phyloP scores from a whole-genome alignment of 2,329 filamentous ascomycete species.

The Xylariomycetidae sp. region DNA sequence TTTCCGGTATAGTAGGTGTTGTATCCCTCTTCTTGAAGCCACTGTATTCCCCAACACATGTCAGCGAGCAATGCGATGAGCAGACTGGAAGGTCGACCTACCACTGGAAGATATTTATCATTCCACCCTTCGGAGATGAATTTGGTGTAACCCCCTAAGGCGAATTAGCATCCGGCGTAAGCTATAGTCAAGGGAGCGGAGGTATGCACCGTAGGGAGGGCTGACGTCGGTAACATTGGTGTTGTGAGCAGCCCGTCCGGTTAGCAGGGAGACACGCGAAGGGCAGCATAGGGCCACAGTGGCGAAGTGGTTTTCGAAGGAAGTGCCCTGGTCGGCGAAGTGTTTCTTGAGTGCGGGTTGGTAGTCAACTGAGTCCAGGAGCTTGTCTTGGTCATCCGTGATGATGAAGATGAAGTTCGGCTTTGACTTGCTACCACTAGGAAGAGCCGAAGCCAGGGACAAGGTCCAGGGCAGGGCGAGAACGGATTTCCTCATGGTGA shows the following conservation, averaged over 20 bases:
- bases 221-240: conserved; percentile 49
- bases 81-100: neutral
- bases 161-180: no score
- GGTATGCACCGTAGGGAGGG: conserved; percentile 45
- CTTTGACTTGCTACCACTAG: neutral
- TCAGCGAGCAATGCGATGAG: neutral
- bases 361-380: conserved; percentile 47
- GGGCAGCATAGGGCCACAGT: conserved; percentile 37
- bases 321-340: conserved; percentile 43
- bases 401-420: conserved; percentile 54
- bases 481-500: no score
- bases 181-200: no score
- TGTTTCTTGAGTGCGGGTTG: conserved; percentile 43
- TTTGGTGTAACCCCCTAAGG: conserved; percentile 40
- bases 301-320: conserved; percentile 48
- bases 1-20: conserved; percentile 52
- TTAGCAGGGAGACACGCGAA: conserved; percentile 18
- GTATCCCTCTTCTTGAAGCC: conserved; percentile 48
- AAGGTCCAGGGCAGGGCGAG: no score
- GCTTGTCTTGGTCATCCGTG: conserved; percentile 54
- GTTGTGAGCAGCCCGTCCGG: conserved; percentile 52
- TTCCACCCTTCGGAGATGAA: conserved; percentile 45
- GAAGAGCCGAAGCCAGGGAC: neutral
- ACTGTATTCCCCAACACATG: conserved; percentile 16
- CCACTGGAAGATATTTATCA: conserved; percentile 43